A percentile compares a stretch with the other conserved stretches of the same genome.
phyloP scores from a whole-genome alignment of 1,284 basidiomycete species.

The Naganishia cerealis region DNA sequence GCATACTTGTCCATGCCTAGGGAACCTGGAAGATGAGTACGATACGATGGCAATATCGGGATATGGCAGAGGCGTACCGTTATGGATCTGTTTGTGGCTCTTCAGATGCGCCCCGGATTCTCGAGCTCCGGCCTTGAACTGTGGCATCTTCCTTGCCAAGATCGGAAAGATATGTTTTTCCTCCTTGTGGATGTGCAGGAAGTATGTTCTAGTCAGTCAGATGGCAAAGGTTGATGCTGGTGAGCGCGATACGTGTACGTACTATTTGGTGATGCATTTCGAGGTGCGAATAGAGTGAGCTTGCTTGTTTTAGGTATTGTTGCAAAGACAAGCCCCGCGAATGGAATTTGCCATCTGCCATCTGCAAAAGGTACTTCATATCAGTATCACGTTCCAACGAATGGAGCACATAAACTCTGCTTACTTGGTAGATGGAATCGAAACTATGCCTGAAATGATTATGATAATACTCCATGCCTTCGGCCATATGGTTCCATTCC shows the following conservation, averaged over 20 bases:
- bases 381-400: not conserved
- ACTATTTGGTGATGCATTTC: slow-evolving; percentile 68
- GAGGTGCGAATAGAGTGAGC: slow-evolving; percentile 59
- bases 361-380: slow-evolving; percentile 42
- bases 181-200: slow-evolving; percentile 35
- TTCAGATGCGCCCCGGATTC: slow-evolving; percentile 61
- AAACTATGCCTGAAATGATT: slow-evolving; percentile 49
- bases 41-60: not conserved
- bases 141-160: slow-evolving; percentile 64
- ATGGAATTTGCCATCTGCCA: slow-evolving; percentile 60
- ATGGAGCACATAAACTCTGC: slow-evolving; percentile 15
- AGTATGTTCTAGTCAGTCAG: not conserved
- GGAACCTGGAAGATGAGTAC: not conserved
- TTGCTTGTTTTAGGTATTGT: slow-evolving; percentile 57
- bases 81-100: slow-evolving; percentile 67
- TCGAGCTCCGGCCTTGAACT: slow-evolving; percentile 56
- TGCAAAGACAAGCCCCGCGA: slow-evolving; percentile 57
- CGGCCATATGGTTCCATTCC: slow-evolving; percentile 47
- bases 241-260: slow-evolving; percentile 53
- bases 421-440: slow-evolving; percentile 46
- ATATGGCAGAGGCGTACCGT: slow-evolving; percentile 55
- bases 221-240: not conserved
- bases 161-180: slow-evolving; percentile 64
- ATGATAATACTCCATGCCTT: slow-evolving; percentile 50
- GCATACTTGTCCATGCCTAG: slow-evolving; percentile 63